Evolutionary conservation across 2,329 filamentous ascomycete species (phyloP), one percentile per base, ranked within the genome.

Genomic region (Penicillium freii): DNA sequence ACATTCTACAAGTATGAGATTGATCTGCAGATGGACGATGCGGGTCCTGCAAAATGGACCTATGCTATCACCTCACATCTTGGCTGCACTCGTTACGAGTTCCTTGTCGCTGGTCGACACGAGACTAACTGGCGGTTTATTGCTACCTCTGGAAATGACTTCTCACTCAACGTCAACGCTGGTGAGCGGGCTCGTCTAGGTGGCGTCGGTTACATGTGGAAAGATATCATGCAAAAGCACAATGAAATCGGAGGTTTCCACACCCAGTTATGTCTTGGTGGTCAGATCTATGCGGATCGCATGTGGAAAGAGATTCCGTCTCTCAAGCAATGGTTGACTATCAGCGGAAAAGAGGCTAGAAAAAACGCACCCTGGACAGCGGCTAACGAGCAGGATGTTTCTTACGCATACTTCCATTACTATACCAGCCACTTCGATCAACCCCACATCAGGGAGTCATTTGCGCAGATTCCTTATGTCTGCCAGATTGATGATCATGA

Each of bases 391-490:
- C 93, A 99, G 70, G 94, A 99, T 70, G 91, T 96, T 19, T 87
- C 89, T 2, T 92, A 97, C 75, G 92, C 94, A 8, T 99, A 96
- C 78, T 99, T 99, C 75, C 94, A 99, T 74, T 99, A 96, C 75
- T 99, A 99, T 73, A 96, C 92, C 1, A 96, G 92, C 66, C 93
- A 97, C 74, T 97, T 99, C 72, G 94, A 99, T 71, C 94, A 99
- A 75, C 92, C 93, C 7, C 93, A 95, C 74, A 75, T 99, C 64
- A 82, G 94, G 59, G 94, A 99, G 75, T 92, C 93, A 0, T 99
- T 96, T 79, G 94, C 94, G 23, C 94, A 99, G 77, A 97, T 99
- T 61, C 94, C 94, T 40, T 92, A 97, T 70, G 81, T 99, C 52
- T 82, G 95, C 67, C 91, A 95, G 71, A 87, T 99, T 52, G 92